Conservation (phyloP, 225 moss, liverwort and hornwort genomes). For the Lunularia cruciata region DNA sequence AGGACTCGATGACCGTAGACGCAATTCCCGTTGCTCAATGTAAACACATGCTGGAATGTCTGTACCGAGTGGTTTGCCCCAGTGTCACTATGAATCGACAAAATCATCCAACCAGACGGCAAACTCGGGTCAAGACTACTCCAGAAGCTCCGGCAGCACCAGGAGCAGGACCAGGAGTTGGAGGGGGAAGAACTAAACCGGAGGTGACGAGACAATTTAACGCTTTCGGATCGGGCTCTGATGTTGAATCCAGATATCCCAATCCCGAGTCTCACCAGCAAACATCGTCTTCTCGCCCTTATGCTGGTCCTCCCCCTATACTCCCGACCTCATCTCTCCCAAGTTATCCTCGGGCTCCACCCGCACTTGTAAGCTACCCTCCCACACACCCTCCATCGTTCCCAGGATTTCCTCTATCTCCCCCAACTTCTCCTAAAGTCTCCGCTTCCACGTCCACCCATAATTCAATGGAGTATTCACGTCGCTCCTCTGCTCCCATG, state of each 20-base stretch:
- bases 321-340: not conserved
- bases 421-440: not conserved
- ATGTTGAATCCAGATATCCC: not conserved
- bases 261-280: too few species aligned
- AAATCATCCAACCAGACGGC: not conserved
- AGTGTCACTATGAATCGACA: not conserved
- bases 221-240: not conserved
- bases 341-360: not conserved
- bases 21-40: not conserved
- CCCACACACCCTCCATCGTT: not conserved
- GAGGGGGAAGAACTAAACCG: too few species aligned
- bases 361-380: not conserved
- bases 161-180: not conserved
- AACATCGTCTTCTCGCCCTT: too few species aligned
- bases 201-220: too few species aligned
- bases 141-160: not conserved
- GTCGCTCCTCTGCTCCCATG: too few species aligned
- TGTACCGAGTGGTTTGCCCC: constrained; percentile 16
- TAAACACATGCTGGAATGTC: constrained; percentile 11
- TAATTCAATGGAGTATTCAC: not conserved
- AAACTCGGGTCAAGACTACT: too few species aligned
- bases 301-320: not conserved
- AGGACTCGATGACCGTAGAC: constrained; percentile 3
- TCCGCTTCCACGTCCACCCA: not conserved
- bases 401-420: not conserved